phyloP scores from a whole-genome alignment of 2,329 filamentous ascomycete genomes.

The Ascochyta lentis region DNA sequence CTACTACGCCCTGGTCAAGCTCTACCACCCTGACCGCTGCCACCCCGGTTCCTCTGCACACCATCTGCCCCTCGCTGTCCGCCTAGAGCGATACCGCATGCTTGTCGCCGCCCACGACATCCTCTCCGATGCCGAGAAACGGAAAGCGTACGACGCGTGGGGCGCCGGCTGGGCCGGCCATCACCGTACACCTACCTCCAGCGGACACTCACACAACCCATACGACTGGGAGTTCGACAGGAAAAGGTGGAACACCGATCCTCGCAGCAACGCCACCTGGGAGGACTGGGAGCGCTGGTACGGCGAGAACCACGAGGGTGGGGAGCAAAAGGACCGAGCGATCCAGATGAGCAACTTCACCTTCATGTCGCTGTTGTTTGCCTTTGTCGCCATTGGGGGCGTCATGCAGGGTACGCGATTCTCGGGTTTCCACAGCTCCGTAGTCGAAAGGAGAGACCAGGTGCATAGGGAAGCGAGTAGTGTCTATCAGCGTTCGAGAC shows the following conservation, averaged over 20 bases:
- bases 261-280: conserved; percentile 86
- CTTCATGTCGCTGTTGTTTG: conserved; percentile 76
- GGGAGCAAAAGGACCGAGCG: conserved; percentile 54
- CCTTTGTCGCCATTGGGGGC: conserved; percentile 72
- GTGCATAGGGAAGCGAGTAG: conserved; percentile 71
- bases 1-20: conserved; percentile 91
- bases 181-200: conserved; percentile 27
- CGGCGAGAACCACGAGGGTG: conserved; percentile 33
- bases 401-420: conserved; percentile 76
- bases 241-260: conserved; percentile 46
- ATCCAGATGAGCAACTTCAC: conserved; percentile 78
- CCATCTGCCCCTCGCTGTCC: conserved; percentile 63
- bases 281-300: conserved; percentile 85
- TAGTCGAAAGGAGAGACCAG: conserved; percentile 71
- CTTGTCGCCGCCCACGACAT: conserved; percentile 88
- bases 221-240: conserved; percentile 37
- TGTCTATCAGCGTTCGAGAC: conserved; percentile 63
- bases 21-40: conserved; percentile 86
- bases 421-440: conserved; percentile 64
- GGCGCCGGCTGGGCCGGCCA: conserved; percentile 76
- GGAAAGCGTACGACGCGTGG: conserved; percentile 80
- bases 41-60: conserved; percentile 46
- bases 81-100: conserved; percentile 88
- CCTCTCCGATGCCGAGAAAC: conserved; percentile 79
- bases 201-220: conserved; percentile 21